Evolutionary conservation across 2,329 filamentous ascomycete genomes (phyloP), one percentile per base, ranked within the genome.

Genomic region (Aspergillus sp.): DNA sequence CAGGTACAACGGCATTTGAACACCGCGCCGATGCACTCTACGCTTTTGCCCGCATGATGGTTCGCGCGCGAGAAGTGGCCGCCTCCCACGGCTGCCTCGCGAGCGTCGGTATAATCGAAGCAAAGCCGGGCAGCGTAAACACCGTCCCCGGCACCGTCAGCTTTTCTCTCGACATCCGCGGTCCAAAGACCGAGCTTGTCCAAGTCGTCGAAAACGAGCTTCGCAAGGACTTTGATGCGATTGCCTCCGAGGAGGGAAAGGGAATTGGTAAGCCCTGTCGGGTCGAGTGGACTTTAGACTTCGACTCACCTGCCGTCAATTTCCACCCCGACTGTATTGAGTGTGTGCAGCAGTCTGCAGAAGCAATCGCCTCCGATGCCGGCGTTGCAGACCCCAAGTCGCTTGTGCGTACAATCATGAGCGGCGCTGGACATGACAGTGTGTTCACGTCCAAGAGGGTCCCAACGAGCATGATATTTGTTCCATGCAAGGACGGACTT

Each of bases 1-100:
- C 91, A 0, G 91, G 91, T 1, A 92, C 91, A 0, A 93, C 91
- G 0, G 87, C 88, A 31, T 86, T 91, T 52, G 77, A 81, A 38
- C 84, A 86, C 60, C 84, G 90, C 19, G 85, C 86, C 5, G 90
- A 93, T 72, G 87, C 90, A 1, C 79, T 92, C 52, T 84, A 91
- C 34, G 84, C 87, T 7, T 88, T 89, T 7, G 83, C 85, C 0
- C 86, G 86, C 58, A 84, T 92, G 80, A 91, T 93, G 63, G 75
- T 89, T 0, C 84, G 87, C 59, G 86, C 85, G 1, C 85, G 91
- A 71, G 83, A 84, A 53, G 81, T 89, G 2, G 90, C 90, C 0
- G 82, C 83, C 2, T 79, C 82, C 22, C 80, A 87, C 64, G 79
- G 80, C 1, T 89, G 87, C 13, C 79, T 92, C 11, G 90, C 88